phyloP scores from a whole-genome alignment of 1,284 basidiomycete genomes.

The Leucoagaricus sp. region DNA sequence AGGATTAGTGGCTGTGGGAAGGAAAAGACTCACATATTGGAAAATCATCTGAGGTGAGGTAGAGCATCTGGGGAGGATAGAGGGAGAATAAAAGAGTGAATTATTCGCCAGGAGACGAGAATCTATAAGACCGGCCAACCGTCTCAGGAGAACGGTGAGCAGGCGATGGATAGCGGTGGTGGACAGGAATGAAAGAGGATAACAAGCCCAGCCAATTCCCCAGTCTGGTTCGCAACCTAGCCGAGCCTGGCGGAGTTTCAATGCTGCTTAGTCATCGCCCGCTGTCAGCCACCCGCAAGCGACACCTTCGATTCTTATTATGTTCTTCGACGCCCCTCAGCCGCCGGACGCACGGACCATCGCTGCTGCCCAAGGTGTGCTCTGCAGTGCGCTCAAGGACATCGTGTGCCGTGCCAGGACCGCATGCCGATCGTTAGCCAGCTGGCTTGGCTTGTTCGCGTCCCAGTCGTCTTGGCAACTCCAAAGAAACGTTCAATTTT shows the following conservation, averaged over 20 bases:
- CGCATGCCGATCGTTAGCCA: not conserved
- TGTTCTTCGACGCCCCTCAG: not conserved
- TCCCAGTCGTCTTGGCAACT: not conserved
- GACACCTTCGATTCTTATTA: not conserved
- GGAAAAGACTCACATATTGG: slow-evolving; percentile 63
- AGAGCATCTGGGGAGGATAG: slow-evolving; percentile 47
- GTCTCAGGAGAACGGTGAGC: slow-evolving; percentile 13
- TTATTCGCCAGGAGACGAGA: slow-evolving; percentile 29
- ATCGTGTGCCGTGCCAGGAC: not conserved
- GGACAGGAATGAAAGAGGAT: slow-evolving; percentile 14
- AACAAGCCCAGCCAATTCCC: slow-evolving; percentile 13
- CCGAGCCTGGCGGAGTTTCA: slow-evolving; percentile 24
- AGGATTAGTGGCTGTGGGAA: slow-evolving; percentile 7
- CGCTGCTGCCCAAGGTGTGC: not conserved
- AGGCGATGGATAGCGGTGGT: slow-evolving; percentile 12
- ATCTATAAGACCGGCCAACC: slow-evolving; percentile 14
- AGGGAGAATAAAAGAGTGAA: slow-evolving; percentile 28
- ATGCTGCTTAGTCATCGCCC: slow-evolving; percentile 12
- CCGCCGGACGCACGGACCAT: not conserved
- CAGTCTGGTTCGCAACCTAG: slow-evolving; percentile 7
- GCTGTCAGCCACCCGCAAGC: not conserved
- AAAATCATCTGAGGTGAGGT: slow-evolving; percentile 80
- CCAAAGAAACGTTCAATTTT: not conserved
- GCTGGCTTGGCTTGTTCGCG: not conserved
- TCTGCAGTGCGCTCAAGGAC: not conserved